A percentile compares a stretch with the other conserved stretches of the same genome.
Conservation (phyloP, 495 filamentous ascomycete species). For the Annulohypoxylon moriforme region DNA sequence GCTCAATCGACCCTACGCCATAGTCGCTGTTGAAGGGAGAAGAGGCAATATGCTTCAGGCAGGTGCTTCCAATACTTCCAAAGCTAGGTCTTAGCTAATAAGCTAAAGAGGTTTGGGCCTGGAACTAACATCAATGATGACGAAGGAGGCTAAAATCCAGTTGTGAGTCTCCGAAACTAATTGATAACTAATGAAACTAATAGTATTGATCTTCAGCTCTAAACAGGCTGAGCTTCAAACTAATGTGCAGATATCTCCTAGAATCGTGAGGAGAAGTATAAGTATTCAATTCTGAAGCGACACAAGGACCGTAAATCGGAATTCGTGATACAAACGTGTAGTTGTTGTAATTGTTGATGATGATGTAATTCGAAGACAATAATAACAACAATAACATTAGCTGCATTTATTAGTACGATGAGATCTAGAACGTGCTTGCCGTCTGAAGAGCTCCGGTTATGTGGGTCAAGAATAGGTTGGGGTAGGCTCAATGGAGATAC, state of each 20-base stretch:
- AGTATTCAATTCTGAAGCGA: not conserved
- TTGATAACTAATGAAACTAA: conserved; percentile 10
- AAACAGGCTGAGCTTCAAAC: not conserved
- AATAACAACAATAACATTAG: conserved; percentile 9
- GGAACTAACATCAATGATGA: conserved; percentile 41
- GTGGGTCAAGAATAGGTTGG: conserved; percentile 21
- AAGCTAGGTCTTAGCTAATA: conserved; percentile 13
- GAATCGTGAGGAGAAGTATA: not conserved
- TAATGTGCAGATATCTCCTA: conserved; percentile 7
- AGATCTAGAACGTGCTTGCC: conserved; percentile 24
- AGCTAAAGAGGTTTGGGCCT: conserved; percentile 15
- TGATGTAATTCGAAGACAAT: conserved; percentile 39
- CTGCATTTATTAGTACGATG: conserved; percentile 7
- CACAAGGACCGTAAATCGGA: conserved; percentile 2
- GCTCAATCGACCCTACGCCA: conserved; percentile 10
- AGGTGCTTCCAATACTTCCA: conserved; percentile 5
- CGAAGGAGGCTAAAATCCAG: conserved; percentile 39
- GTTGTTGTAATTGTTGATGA: conserved; percentile 10
- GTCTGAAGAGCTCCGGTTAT: conserved; percentile 15
- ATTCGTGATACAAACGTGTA: conserved; percentile 25
- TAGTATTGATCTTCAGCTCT: not conserved
- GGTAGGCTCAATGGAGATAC: conserved; percentile 7
- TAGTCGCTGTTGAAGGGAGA: conserved; percentile 8
- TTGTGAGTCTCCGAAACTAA: not conserved
- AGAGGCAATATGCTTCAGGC: conserved; percentile 7